Evolutionary conservation across 176 grass and related monocot genomes (phyloP), one percentile per base, ranked within the genome.

Genomic region (Tillandsia fasciculata): DNA sequence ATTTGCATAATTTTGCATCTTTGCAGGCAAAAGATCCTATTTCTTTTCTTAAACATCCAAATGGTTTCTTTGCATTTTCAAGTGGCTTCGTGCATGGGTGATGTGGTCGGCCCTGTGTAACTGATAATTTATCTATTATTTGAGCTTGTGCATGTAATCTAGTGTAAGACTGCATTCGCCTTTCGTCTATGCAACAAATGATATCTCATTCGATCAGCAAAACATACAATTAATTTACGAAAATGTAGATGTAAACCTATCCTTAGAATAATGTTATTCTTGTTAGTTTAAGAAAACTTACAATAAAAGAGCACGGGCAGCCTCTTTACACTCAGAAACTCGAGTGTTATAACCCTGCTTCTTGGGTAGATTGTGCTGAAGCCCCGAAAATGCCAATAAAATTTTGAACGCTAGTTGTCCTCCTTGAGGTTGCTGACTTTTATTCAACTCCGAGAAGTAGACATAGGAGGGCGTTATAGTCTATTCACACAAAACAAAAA

Each of bases 371-470:
- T 89, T 87, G 72, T 97, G 82, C 77, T 91, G 85, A 68, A 93
- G 71, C 56, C 89, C 94, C 70, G 94, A 97, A 87, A 97, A 93
- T 71, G 89, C 89, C 63, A 97, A 79, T 42, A 97, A 74, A 87
- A 97, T 90, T 85, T 93, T 97, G 89, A 87, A 97, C 72, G 84
- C 59, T 63, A 81, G 22, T 52, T 79, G 63, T 73, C 71, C 86
- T 49, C 72, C 33, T 6, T 42, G 56, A 80, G 58, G 54, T 71
- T 83, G 70, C 22, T 76, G 73, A 50, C 74, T 74, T 81, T 85
- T 87, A 65, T 74, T 86, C 74, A 82, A 54, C 68, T 88, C 84
- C 50, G 79, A 80, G 83, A 99, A 99, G 50, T 82, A 76, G 58
- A 69, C 80, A 66, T 74, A 67, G 66, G 80, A 87, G 53, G 72